Evolutionary conservation across 768 basidiomycete genomes (phyloP).

Genomic region (Basidioascus undulatus): DNA sequence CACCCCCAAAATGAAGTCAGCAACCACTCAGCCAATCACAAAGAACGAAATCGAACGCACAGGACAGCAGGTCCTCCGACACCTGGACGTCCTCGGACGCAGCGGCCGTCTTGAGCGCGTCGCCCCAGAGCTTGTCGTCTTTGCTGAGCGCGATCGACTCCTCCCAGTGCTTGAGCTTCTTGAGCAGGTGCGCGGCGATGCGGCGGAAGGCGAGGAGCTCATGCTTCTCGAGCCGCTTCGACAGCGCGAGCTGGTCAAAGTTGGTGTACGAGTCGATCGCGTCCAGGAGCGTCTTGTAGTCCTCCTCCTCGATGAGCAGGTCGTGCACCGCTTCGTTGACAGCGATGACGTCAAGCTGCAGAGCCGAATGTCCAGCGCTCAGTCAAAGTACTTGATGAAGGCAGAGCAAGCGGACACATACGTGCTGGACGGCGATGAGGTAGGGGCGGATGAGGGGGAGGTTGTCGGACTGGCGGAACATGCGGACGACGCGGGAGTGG

Average conservation of each 20-base stretch:
- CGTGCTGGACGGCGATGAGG: conserved; percentile 87
- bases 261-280: conserved; percentile 97
- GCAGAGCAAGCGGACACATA: conserved; percentile 19
- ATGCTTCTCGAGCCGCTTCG: conserved; percentile 64
- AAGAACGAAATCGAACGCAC: not conserved
- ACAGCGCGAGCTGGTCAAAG: conserved; percentile 75
- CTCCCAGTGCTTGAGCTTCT: conserved; percentile 94
- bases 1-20: no score
- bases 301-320: conserved; percentile 95
- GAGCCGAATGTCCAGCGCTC: conserved; percentile 1
- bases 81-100: conserved; percentile 63
- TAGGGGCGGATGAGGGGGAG: conserved; percentile 88
- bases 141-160: conserved; percentile 87
- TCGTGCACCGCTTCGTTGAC: conserved; percentile 97
- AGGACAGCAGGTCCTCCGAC: conserved; percentile 84
- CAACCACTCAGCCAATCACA: not conserved
- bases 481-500: conserved; percentile 80
- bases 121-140: conserved; percentile 90
- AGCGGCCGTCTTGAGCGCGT: conserved; percentile 80
- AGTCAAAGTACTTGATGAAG: not conserved
- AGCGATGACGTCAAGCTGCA: conserved; percentile 74
- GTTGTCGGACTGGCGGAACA: conserved; percentile 81
- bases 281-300: conserved; percentile 90
- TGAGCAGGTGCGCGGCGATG: conserved; percentile 83
- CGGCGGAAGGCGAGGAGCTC: conserved; percentile 84